Evolutionary conservation across 2,329 filamentous ascomycete genomes (phyloP), one percentile per base, ranked within the genome.

Genomic region (Phyllosticta ampelicida): DNA sequence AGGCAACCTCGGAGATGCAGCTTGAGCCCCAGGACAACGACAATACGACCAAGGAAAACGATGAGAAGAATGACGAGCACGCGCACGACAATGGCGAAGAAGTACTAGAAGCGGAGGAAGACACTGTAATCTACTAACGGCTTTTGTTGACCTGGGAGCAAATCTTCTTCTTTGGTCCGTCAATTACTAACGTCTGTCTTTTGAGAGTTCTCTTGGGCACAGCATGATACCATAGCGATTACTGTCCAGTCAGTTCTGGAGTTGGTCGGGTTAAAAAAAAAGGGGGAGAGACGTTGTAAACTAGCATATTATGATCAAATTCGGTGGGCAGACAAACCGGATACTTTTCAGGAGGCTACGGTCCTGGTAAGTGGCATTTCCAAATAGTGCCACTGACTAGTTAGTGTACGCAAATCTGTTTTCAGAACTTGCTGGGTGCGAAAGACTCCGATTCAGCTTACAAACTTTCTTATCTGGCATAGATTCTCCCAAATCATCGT

Each of bases 111-210:
- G 88, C 86, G 57, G 89, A 90, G 61, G 90, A 96, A 75, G 90
- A 96, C 67, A 90, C 86, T 65, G 89, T 96, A 56, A 92, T 95
- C 60, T 96, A 96, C 75, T 96, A 76, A 80, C 60, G 36, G 13
- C 36, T 44, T 3, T 44, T n/a, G n/a, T 44, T 3, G 29, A 10
- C 13, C 36, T 16, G 16, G 36, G 36, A n/a, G n/a, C 4, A n/a
- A 8, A 6, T 44, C 13, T 6, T 44, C 6, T 16, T 16, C n/a
- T 44, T 44, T n/a, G 36, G 13, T n/a, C 6, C 2, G 16, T 44
- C 36, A n/a, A 1, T 44, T 18, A 44, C 36, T 44, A 44, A 44
- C 36, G 36, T 44, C 13, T n/a, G 36, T 44, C 36, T 44, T 44
- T 44, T 44, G 36, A 44, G 36, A 16, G n/a, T 44, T 44, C 6